Evolutionary conservation across 345 rosid genomes (phyloP), one percentile per base, ranked within the genome.

Genomic region (Aquilaria malaccensis): DNA sequence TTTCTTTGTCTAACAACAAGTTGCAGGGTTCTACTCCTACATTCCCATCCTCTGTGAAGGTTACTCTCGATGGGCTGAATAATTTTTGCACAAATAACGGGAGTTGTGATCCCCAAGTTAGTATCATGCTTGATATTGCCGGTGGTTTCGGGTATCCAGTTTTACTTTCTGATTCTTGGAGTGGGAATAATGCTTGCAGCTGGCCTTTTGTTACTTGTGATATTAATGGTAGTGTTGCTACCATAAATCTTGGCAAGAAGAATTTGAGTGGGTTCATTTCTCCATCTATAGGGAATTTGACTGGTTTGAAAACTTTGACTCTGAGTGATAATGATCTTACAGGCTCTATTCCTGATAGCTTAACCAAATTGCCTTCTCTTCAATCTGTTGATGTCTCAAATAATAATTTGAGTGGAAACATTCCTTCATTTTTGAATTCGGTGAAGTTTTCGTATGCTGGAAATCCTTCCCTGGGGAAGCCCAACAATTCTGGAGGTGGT

Each of bases 1-100:
- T 87, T 58, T 70, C 89, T 6, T 65, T 93, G 32, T 66, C 77
- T 46, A 93, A 83, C 75, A 93, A 93, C 61, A 80, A 78, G 33
- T 58, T 93, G 52, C 97, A 87, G 67, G 98, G 97, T 45, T 89
- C 89, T 46, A 56, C 60, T 2, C 98, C 97, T 33, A 13, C 3
- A 1, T 79, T 70, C 60, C 64, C 77, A 2, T 55, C 30, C 6
- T 51, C 22, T 3, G 82, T 85, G 50, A 61, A 14, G 48, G 29
- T 73, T 9, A 54, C 12, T 15, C 48, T 50, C 32, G 62, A 33
- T 3, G 81, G 77, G 11, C 62, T 47, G n/a, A 76, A 79, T 41
- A 76, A 82, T 70, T 93, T 76, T 59, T 87, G 96, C 55, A 51
- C 79, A 1, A 33, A 46, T 1, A 48, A 55, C 5, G 85, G 81